Conservation (phyloP, 2,329 filamentous ascomycete species). For the Aspergillus candidus region DNA sequence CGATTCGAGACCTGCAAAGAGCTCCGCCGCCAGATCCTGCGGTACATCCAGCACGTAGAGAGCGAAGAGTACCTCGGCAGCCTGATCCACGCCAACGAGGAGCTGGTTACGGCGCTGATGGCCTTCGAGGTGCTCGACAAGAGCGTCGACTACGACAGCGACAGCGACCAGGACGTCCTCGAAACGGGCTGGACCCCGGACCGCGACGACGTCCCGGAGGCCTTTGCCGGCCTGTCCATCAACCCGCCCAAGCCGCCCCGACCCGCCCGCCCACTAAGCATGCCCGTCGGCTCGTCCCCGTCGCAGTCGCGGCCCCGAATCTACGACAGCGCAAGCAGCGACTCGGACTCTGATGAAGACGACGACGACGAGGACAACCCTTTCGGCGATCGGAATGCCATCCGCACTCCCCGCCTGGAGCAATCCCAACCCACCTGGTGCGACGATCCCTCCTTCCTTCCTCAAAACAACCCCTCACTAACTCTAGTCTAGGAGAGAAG, state of each 20-base stretch:
- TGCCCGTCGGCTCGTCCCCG: slow-evolving; percentile 22
- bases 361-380: slow-evolving; percentile 81
- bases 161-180: slow-evolving; percentile 54
- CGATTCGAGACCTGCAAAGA: slow-evolving; percentile 83
- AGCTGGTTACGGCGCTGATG: slow-evolving; percentile 89
- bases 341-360: slow-evolving; percentile 47
- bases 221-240: slow-evolving; percentile 31
- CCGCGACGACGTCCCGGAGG: slow-evolving; percentile 22
- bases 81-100: slow-evolving; percentile 88
- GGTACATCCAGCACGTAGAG: slow-evolving; percentile 89
- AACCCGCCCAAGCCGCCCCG: slow-evolving; percentile 34
- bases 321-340: slow-evolving; percentile 49
- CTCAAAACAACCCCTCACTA: slow-evolving; percentile 5
- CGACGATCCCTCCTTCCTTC: slow-evolving; percentile 7
- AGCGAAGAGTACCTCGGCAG: slow-evolving; percentile 87
- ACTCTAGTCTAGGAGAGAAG: slow-evolving; percentile 22
- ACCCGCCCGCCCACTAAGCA: slow-evolving; percentile 59
- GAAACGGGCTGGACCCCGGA: slow-evolving; percentile 25
- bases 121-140: slow-evolving; percentile 87
- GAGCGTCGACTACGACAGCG: slow-evolving; percentile 55
- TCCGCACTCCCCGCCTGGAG: slow-evolving; percentile 29
- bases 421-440: slow-evolving; percentile 32
- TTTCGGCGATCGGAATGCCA: slow-evolving; percentile 75
- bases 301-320: slow-evolving; percentile 20
- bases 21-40: slow-evolving; percentile 74